These are phyloP conservation scores for Lactarius tabidus DNA, from an alignment of 768 basidiomycete genomes.

Conservation along the genomic window DNA sequence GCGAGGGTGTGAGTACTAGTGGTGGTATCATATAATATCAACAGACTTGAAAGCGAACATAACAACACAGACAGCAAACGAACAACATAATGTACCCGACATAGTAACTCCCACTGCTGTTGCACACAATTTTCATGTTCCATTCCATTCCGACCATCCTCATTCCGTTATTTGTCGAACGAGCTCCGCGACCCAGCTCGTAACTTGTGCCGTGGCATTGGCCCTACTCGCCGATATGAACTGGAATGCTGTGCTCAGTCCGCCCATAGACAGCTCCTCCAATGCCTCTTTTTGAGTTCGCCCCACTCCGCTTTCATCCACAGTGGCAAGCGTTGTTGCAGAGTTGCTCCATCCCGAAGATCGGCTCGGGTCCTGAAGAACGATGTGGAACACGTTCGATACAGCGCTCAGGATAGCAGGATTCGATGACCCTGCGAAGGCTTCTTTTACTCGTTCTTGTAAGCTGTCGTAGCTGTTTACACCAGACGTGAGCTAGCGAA, in stretches of 20 bases:
- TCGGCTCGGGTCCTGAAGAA: constrained; percentile 52
- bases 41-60: constrained; percentile 12
- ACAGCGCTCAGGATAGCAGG: constrained; percentile 64
- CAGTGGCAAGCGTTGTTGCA: constrained; percentile 57
- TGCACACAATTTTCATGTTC: constrained; percentile 10
- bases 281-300: constrained; percentile 55
- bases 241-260: constrained; percentile 65
- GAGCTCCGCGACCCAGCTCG: constrained; percentile 70
- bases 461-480: constrained; percentile 63
- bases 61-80: constrained; percentile 19
- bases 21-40: constrained; percentile 23
- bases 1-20: constrained; percentile 6
- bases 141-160: constrained; percentile 22
- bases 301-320: constrained; percentile 50
- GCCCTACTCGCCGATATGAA: constrained; percentile 50
- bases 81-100: constrained; percentile 10
- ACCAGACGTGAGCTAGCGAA: constrained; percentile 1
- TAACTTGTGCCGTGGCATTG: constrained; percentile 51
- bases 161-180: constrained; percentile 49
- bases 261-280: constrained; percentile 70
- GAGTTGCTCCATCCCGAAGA: constrained; percentile 47
- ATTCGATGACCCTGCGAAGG: constrained; percentile 68
- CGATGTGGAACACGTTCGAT: constrained; percentile 71
- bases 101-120: not conserved
- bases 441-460: constrained; percentile 69